These are phyloP conservation scores for Russula abietina DNA, from an alignment of 768 basidiomycete species.

Conservation along the genomic window DNA sequence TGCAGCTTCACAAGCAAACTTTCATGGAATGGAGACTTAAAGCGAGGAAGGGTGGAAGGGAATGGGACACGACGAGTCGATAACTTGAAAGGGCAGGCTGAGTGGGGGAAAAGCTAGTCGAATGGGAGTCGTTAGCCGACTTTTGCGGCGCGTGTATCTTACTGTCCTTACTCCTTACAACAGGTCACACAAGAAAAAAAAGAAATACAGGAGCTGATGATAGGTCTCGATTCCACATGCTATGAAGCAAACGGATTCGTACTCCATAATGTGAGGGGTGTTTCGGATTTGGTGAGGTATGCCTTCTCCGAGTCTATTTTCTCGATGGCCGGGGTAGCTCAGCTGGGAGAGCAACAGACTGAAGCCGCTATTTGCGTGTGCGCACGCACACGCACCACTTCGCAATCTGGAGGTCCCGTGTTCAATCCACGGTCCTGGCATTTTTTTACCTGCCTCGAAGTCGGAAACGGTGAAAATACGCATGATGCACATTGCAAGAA, in stretches of 20 bases:
- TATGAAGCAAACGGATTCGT: too few species aligned
- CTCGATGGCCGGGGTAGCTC: conserved; percentile 28
- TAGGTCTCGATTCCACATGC: too few species aligned
- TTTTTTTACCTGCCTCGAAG: conserved; percentile 28
- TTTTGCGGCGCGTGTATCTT: too few species aligned
- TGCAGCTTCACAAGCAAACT: background rate
- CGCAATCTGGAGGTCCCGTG: conserved; percentile 65
- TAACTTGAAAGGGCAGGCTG: too few species aligned
- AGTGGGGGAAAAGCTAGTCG: background rate
- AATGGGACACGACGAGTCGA: background rate
- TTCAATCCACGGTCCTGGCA: conserved; percentile 77
- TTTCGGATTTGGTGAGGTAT: background rate
- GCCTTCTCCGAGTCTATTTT: background rate
- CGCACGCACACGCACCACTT: too few species aligned
- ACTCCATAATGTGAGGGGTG: too few species aligned
- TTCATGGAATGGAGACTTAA: background rate
- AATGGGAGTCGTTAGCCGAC: background rate
- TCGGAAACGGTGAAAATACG: background rate
- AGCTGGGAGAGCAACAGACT: conserved; percentile 33
- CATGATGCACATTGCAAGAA: background rate
- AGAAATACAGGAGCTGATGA: too few species aligned
- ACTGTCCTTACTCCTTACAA: too few species aligned
- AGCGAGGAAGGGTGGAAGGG: background rate
- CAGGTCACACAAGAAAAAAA: too few species aligned
- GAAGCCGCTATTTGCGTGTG: too few species aligned